Evolutionary conservation across 148 eudicot genomes (phyloP).

Genomic region (Hydrangea macrophylla): DNA sequence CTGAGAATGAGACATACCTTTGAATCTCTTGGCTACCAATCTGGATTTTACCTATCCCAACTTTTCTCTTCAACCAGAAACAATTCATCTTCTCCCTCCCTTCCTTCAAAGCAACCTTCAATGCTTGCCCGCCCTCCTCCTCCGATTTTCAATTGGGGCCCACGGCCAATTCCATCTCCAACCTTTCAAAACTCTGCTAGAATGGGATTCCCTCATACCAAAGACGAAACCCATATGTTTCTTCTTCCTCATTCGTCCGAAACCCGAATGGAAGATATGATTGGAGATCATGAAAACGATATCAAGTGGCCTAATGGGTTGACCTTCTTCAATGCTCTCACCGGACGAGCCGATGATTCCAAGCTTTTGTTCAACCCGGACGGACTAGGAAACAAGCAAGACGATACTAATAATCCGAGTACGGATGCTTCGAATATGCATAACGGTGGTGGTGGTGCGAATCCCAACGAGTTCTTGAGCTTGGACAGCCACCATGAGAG

Average conservation of each 20-base stretch:
- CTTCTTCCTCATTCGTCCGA: slow-evolving; percentile 67
- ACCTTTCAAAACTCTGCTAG: slow-evolving; percentile 49
- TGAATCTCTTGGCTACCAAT: slow-evolving; percentile 85
- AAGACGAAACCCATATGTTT: slow-evolving; percentile 84
- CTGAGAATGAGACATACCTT: slow-evolving; percentile 92
- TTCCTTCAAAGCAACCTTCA: slow-evolving; percentile 50
- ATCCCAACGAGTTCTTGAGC: slow-evolving; percentile 72
- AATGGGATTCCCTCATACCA: slow-evolving; percentile 50
- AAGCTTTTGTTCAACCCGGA: slow-evolving; percentile 68
- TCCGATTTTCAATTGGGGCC: slow-evolving; percentile 73
- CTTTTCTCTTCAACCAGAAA: slow-evolving; percentile 74
- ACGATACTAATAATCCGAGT: slow-evolving; percentile 23
- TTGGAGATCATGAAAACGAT: slow-evolving; percentile 65
- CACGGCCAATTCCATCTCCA: slow-evolving; percentile 51
- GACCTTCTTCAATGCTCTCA: slow-evolving; percentile 73
- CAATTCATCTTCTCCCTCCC: slow-evolving; percentile 41
- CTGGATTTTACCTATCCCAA: slow-evolving; percentile 88
- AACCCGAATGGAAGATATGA: slow-evolving; percentile 61
- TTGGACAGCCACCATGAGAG: slow-evolving; percentile 57
- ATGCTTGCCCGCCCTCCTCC: slow-evolving; percentile 57
- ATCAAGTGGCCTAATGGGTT: slow-evolving; percentile 93
- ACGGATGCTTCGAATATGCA: slow-evolving; percentile 19
- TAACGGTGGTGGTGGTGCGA: slow-evolving; percentile 19
- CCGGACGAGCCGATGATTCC: slow-evolving; percentile 71
- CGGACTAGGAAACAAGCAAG: slow-evolving; percentile 49